Evolutionary conservation across 2,329 filamentous ascomycete genomes (phyloP).

Genomic region (Trichoderma endophyticum): DNA sequence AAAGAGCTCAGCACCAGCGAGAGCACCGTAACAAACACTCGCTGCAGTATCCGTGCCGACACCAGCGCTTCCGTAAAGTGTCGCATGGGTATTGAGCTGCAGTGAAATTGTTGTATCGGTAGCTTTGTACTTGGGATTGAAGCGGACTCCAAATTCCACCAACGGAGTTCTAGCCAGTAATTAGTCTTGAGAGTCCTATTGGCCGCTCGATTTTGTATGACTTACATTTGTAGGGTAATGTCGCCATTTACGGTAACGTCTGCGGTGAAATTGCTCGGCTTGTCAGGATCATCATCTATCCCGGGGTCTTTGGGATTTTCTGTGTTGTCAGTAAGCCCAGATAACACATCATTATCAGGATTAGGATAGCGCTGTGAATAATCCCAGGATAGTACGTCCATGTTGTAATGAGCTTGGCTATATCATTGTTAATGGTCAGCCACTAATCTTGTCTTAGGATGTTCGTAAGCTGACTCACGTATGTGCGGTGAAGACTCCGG

Average conservation of each 20-base stretch:
- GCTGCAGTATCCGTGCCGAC: neutral
- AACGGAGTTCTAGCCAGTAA: neutral
- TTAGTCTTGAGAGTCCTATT: neutral
- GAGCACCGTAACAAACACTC: neutral
- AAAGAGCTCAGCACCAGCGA: neutral
- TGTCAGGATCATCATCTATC: neutral
- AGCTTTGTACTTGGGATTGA: neutral
- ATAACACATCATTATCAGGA: neutral
- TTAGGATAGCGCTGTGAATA: neutral
- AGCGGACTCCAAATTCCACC: neutral
- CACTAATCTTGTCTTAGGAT: neutral
- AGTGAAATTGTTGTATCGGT: neutral
- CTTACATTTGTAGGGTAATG: neutral
- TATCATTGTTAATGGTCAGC: neutral
- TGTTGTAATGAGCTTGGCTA: neutral
- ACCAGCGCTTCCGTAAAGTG: neutral
- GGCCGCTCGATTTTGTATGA: neutral
- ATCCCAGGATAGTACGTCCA: neutral
- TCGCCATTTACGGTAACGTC: neutral
- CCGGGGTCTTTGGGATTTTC: neutral
- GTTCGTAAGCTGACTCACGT: neutral
- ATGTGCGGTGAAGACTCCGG: neutral
- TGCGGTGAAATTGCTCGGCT: neutral
- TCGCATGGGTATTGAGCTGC: neutral
- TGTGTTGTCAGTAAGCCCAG: neutral